Percentiles rank a stretch among this genome's conserved stretches.
Conservation (phyloP, 495 filamentous ascomycete species). For the Sordaria brevicollis region DNA sequence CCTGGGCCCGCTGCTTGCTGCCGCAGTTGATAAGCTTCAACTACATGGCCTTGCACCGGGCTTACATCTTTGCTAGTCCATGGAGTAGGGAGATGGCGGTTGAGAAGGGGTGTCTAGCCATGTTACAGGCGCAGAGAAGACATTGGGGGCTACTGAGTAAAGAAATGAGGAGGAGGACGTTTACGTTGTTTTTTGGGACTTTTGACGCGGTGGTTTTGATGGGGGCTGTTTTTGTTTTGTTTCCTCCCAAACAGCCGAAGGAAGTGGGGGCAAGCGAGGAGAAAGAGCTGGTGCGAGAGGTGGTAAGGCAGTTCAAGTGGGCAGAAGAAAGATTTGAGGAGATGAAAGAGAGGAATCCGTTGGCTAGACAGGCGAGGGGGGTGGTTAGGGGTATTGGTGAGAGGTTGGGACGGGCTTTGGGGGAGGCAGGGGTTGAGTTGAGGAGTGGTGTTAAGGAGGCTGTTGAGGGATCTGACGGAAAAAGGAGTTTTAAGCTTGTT, state of each 20-base stretch:
- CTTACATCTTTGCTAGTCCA: conserved; percentile 50
- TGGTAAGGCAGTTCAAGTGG: conserved; percentile 43
- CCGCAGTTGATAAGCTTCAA: conserved; percentile 40
- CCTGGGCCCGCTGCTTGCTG: conserved; percentile 33
- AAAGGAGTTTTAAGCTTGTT: not conserved
- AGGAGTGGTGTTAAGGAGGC: conserved; percentile 15
- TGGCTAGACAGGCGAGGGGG: conserved; percentile 42
- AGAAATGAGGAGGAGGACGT: not conserved
- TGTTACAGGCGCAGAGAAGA: conserved; percentile 43
- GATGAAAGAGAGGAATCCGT: conserved; percentile 37
- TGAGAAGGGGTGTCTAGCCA: conserved; percentile 37
- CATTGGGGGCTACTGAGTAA: conserved; percentile 25
- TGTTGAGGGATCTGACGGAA: conserved; percentile 13
- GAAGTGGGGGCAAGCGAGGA: conserved; percentile 21
- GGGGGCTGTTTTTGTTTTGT: conserved; percentile 46
- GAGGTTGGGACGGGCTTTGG: conserved; percentile 14
- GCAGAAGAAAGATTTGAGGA: conserved; percentile 41
- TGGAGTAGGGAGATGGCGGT: conserved; percentile 42
- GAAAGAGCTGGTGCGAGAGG: conserved; percentile 25
- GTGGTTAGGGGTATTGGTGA: conserved; percentile 38
- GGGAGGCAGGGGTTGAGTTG: not conserved
- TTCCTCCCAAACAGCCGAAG: conserved; percentile 27
- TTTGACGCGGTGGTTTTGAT: conserved; percentile 55
- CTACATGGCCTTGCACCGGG: conserved; percentile 50
- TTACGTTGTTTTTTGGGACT: conserved; percentile 41